A percentile compares a stretch with the other conserved stretches of the same genome.
These are phyloP conservation scores for Botrytis paeoniae DNA, from an alignment of 2,329 filamentous ascomycete genomes.

Conservation along the genomic window DNA sequence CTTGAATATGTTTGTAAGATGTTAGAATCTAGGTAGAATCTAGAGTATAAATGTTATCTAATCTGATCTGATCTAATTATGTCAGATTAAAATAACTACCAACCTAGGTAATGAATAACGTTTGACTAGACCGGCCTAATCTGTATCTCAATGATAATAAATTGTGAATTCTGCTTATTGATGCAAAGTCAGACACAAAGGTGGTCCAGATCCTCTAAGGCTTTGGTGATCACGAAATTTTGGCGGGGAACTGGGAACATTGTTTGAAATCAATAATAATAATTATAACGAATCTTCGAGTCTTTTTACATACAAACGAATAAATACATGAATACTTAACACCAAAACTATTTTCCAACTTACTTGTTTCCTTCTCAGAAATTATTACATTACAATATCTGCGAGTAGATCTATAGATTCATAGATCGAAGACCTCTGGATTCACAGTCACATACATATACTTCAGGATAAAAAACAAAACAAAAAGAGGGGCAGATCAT, in stretches of 20 bases:
- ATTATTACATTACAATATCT: neutral
- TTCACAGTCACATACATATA: neutral
- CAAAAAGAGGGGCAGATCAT: neutral
- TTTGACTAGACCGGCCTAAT: neutral
- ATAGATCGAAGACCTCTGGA: neutral
- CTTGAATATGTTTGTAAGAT: neutral
- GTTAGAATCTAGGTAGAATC: too few relatives aligned
- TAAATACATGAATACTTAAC: neutral
- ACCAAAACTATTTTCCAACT: neutral
- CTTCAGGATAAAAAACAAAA: neutral
- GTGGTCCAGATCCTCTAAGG: slow-evolving; percentile 23
- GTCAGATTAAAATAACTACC: neutral
- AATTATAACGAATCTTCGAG: slow-evolving; percentile 12
- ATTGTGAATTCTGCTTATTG: neutral
- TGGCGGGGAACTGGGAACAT: slow-evolving; percentile 23
- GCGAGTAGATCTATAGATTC: neutral
- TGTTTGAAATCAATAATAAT: slow-evolving; percentile 31
- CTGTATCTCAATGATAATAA: neutral
- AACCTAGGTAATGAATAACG: neutral
- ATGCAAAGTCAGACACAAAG: neutral
- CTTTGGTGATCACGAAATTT: slow-evolving; percentile 26
- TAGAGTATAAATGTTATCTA: neutral
- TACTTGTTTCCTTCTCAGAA: slow-evolving; percentile 20
- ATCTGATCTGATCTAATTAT: neutral
- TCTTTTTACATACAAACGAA: neutral